These are phyloP conservation scores for Trichomonas vaginalis DNA, from an alignment of 208 protist species.

Conservation along the genomic window DNA sequence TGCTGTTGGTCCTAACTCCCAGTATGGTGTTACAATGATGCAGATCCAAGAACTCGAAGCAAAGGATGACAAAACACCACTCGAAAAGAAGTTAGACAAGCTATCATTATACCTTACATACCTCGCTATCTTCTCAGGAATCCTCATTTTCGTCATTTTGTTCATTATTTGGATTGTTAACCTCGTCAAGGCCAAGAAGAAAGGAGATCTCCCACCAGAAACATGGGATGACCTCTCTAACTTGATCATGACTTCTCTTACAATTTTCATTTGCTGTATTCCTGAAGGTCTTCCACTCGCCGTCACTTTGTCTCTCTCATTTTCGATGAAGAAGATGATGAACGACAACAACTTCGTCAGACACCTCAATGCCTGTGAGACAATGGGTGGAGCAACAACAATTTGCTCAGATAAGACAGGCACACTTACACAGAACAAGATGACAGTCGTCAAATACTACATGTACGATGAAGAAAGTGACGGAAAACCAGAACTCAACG, in stretches of 20 bases:
- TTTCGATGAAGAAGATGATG: slow-evolving; percentile 18
- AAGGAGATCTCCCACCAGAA: neutral
- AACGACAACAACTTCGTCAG: slow-evolving; percentile 21
- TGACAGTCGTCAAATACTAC: slow-evolving; percentile 32
- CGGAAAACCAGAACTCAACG: neutral
- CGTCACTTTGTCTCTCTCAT: slow-evolving; percentile 53
- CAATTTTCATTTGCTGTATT: slow-evolving; percentile 71
- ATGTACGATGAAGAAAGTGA: neutral
- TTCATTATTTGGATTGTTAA: neutral
- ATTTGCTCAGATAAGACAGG: slow-evolving; percentile 50
- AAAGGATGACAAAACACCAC: neutral
- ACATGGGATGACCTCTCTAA: neutral
- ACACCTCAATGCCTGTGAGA: slow-evolving; percentile 31
- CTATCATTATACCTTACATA: neutral
- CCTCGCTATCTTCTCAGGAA: neutral
- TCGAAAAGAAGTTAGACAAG: neutral
- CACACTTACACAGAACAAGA: slow-evolving; percentile 43
- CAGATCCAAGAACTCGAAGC: neutral
- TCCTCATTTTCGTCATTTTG: neutral
- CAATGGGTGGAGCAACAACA: slow-evolving; percentile 36
- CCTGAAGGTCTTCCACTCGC: slow-evolving; percentile 83
- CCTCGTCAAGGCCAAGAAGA: neutral
- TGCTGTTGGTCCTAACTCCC: neutral
- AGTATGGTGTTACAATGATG: neutral
- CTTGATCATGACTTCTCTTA: neutral